Conservation (phyloP, 176 grass and related monocot species). For the Miscanthus lutarioriparius region DNA sequence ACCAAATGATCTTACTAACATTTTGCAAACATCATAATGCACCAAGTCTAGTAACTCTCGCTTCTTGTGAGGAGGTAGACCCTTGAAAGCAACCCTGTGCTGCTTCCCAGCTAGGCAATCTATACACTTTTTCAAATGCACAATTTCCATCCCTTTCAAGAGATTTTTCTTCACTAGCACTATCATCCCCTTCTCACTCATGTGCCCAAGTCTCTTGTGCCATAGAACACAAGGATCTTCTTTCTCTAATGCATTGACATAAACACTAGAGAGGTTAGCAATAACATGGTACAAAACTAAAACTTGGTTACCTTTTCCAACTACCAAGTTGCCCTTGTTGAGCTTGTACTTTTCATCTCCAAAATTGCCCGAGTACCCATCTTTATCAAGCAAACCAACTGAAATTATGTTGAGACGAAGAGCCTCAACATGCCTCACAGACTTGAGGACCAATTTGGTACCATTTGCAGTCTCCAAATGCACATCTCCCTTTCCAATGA, state of each 20-base stretch:
- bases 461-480: background rate
- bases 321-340: background rate
- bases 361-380: background rate
- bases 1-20: background rate
- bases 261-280: too few species aligned
- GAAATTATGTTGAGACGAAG: background rate
- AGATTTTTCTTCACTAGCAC: background rate
- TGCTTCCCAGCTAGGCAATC: slow-evolving; percentile 1
- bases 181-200: background rate
- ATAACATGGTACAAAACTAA: background rate
- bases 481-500: background rate
- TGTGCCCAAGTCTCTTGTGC: slow-evolving; percentile 13
- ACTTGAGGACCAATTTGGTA: slow-evolving; percentile 1
- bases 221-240: slow-evolving; percentile 1
- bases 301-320: background rate
- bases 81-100: background rate
- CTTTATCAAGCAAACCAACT: background rate
- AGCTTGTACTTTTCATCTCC: background rate
- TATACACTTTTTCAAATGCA: slow-evolving; percentile 2
- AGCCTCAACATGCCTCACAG: background rate
- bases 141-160: background rate
- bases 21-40: background rate
- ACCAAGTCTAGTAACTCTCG: background rate
- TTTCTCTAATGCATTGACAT: background rate
- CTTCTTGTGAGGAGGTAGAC: background rate